Percentiles rank a stretch among this genome's conserved stretches.
Evolutionary conservation across 768 basidiomycete genomes (phyloP).

Genomic region (Lentinula aciculospora): DNA sequence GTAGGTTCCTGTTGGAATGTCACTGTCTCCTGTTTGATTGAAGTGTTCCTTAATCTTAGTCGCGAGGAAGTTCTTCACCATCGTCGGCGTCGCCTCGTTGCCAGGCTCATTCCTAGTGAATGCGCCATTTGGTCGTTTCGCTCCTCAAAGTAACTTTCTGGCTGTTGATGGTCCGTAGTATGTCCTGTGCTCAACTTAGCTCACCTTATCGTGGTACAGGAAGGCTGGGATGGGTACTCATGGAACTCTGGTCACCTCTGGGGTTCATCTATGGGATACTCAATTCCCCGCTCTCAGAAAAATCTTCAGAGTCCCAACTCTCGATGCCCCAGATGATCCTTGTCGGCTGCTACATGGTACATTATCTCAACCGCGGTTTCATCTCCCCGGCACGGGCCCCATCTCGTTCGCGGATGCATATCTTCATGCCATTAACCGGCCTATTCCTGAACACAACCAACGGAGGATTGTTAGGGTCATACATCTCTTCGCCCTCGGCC

Average conservation of each 20-base stretch:
- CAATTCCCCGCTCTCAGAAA: slow-evolving; percentile 24
- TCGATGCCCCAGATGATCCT: slow-evolving; percentile 31
- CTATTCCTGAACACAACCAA: slow-evolving; percentile 50
- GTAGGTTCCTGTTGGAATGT: not conserved
- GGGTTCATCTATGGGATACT: slow-evolving; percentile 27
- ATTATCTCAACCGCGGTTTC: slow-evolving; percentile 63
- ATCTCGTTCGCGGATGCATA: slow-evolving; percentile 47
- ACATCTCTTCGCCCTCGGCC: slow-evolving; percentile 37
- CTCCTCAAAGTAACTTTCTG: slow-evolving; percentile 32
- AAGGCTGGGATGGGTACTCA: slow-evolving; percentile 44
- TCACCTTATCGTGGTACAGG: slow-evolving; percentile 15
- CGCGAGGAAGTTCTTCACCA: slow-evolving; percentile 37
- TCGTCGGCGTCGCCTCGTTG: slow-evolving; percentile 27
- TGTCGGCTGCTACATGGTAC: slow-evolving; percentile 37
- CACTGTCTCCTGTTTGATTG: not conserved
- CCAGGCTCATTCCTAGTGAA: slow-evolving; percentile 48
- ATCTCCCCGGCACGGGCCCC: slow-evolving; percentile 63
- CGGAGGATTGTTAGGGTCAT: slow-evolving; percentile 45
- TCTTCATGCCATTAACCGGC: slow-evolving; percentile 38
- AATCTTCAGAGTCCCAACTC: not conserved
- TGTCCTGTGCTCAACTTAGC: not conserved
- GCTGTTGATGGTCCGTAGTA: slow-evolving; percentile 5
- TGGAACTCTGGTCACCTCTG: slow-evolving; percentile 44
- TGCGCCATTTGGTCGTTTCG: slow-evolving; percentile 80
- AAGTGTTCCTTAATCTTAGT: slow-evolving; percentile 20